Evolutionary conservation across 768 basidiomycete species (phyloP).

Genomic region (Russula earlei): DNA sequence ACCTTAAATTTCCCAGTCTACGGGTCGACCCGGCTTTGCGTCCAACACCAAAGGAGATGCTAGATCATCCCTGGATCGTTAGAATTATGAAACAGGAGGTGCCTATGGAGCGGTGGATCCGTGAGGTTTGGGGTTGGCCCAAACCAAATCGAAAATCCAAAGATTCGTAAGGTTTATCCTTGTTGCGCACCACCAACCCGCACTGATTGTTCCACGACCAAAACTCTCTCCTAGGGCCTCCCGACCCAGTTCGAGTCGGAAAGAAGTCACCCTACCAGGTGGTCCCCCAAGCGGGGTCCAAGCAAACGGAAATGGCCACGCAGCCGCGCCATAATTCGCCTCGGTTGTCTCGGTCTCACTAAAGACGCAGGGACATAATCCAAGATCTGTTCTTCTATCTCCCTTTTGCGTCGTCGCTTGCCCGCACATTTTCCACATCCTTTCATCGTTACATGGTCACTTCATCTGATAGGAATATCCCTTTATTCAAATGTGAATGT

Average conservation of each 20-base stretch:
- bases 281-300: neutral
- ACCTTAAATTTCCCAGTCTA: slow-evolving; percentile 37
- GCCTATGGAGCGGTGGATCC: slow-evolving; percentile 84
- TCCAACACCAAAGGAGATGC: slow-evolving; percentile 76
- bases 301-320: slow-evolving; percentile 6
- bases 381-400: slow-evolving; percentile 14
- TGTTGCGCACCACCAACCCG: slow-evolving; percentile 3
- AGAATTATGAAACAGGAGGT: slow-evolving; percentile 71
- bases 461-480: slow-evolving; percentile 7
- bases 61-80: slow-evolving; percentile 76
- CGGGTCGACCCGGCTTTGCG: slow-evolving; percentile 58
- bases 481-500: slow-evolving; percentile 12
- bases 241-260: slow-evolving; percentile 27
- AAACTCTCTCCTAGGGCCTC: slow-evolving; percentile 19
- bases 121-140: slow-evolving; percentile 76
- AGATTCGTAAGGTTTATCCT: slow-evolving; percentile 23
- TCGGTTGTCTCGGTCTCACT: slow-evolving; percentile 1
- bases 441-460: slow-evolving; percentile 2
- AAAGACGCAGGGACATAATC: slow-evolving; percentile 8
- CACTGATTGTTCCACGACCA: slow-evolving; percentile 6
- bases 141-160: slow-evolving; percentile 29
- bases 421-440: slow-evolving; percentile 7
- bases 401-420: slow-evolving; percentile 1
- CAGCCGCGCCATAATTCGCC: slow-evolving; percentile 12
- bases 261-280: slow-evolving; percentile 14